Evolutionary conservation across 345 rosid genomes (phyloP).

Genomic region (Lepidium didymum): DNA sequence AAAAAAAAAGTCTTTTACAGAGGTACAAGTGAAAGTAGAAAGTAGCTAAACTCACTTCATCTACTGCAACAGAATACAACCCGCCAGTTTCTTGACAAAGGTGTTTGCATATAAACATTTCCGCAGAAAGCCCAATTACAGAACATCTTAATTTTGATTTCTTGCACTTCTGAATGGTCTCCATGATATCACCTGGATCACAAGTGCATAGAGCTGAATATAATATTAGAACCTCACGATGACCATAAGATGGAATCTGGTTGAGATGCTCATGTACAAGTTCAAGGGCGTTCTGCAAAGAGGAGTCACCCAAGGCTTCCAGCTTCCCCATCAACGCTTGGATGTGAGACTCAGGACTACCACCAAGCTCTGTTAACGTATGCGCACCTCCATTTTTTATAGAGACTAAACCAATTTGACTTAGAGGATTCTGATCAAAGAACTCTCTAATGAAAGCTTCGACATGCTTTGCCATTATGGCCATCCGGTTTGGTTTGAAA

Average conservation of each 20-base stretch:
- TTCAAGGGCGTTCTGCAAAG: constrained; percentile 79
- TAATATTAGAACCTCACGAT: constrained; percentile 81
- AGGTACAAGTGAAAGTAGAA: neutral
- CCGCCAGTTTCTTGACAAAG: constrained; percentile 94
- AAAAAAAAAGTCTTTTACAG: neutral
- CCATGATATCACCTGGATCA: constrained; percentile 95
- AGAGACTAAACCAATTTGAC: constrained; percentile 71
- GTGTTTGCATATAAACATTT: constrained; percentile 83
- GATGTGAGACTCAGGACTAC: constrained; percentile 88
- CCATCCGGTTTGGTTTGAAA: constrained; percentile 72
- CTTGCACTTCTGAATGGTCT: constrained; percentile 75
- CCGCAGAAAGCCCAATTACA: constrained; percentile 87
- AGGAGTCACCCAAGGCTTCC: constrained; percentile 72
- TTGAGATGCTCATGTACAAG: constrained; percentile 60
- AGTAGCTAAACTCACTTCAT: constrained; percentile 55
- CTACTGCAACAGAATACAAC: constrained; percentile 64
- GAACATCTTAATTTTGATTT: constrained; percentile 79
- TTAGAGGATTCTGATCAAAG: constrained; percentile 85
- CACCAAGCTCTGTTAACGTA: constrained; percentile 82
- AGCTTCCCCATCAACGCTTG: constrained; percentile 81
- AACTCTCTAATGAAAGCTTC: constrained; percentile 87
- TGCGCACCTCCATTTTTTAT: constrained; percentile 82
- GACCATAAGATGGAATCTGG: constrained; percentile 84
- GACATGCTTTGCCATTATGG: constrained; percentile 58
- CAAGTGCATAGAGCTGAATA: constrained; percentile 76